These are phyloP conservation scores for Cryptococcus depauperatus DNA, from an alignment of 1,284 basidiomycete genomes.

Conservation along the genomic window DNA sequence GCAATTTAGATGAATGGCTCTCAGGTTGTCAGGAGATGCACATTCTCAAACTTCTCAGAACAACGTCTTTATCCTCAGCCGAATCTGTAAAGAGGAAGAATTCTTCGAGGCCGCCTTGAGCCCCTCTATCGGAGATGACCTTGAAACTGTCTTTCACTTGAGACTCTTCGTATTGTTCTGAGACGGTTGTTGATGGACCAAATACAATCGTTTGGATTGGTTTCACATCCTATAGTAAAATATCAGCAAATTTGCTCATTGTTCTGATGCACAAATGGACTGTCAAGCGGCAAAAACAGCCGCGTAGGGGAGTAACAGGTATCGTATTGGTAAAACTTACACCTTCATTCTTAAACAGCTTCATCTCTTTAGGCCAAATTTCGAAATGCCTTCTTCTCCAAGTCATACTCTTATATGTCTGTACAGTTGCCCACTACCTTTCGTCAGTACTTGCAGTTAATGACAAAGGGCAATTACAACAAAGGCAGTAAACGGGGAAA, in stretches of 20 bases:
- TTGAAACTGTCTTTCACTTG: constrained; percentile 40
- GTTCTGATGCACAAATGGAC: too few relatives aligned
- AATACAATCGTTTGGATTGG: constrained; percentile 26
- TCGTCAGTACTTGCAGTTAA: constrained; percentile 1
- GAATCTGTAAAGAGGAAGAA: constrained; percentile 41
- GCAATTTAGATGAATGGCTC: too few relatives aligned
- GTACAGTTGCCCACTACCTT: constrained; percentile 36
- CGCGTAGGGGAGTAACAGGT: too few relatives aligned
- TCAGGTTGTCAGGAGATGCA: too few relatives aligned
- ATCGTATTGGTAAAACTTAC: constrained; percentile 17
- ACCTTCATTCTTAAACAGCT: constrained; percentile 30
- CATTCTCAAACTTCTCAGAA: constrained; percentile 28
- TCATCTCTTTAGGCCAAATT: constrained; percentile 24
- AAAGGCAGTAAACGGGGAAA: too few relatives aligned
- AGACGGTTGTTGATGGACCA: constrained; percentile 7
- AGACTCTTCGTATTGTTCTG: constrained; percentile 35
- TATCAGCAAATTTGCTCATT: constrained; percentile 1
- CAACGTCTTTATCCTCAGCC: constrained; percentile 30
- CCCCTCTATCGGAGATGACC: constrained; percentile 14
- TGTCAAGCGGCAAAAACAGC: too few relatives aligned
- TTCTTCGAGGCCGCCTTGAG: constrained; percentile 22
- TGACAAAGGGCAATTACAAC: too few relatives aligned
- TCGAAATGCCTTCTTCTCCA: constrained; percentile 41
- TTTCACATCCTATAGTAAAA: constrained; percentile 18
- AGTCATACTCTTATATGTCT: constrained; percentile 27